These are phyloP conservation scores for Halophytophthora batemanensis DNA, from an alignment of 352 stramenopile genomes.

Conservation along the genomic window DNA sequence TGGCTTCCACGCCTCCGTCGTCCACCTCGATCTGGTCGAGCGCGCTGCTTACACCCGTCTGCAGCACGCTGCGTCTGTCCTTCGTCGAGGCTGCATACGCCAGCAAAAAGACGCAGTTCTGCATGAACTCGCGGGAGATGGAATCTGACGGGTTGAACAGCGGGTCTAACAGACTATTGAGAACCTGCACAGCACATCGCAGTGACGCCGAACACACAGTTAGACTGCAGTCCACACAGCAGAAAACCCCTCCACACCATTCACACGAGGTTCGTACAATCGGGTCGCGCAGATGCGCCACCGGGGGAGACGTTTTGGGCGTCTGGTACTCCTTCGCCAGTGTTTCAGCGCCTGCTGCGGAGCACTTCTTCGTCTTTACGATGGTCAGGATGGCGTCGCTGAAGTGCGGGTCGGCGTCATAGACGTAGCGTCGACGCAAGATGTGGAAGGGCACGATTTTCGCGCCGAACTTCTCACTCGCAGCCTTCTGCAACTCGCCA, in stretches of 20 bases:
- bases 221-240: background rate
- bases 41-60: constrained; percentile 25
- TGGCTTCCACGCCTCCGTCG: constrained; percentile 49
- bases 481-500: constrained; percentile 72
- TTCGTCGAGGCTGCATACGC: constrained; percentile 75
- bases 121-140: constrained; percentile 47
- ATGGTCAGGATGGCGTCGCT: constrained; percentile 76
- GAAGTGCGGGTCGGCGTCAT: constrained; percentile 52
- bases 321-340: constrained; percentile 70
- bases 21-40: constrained; percentile 40
- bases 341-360: constrained; percentile 47
- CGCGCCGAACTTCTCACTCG: constrained; percentile 54
- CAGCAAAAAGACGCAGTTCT: constrained; percentile 70
- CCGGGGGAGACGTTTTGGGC: constrained; percentile 45
- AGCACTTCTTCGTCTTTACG: constrained; percentile 73
- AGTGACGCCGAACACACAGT: background rate
- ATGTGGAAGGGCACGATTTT: constrained; percentile 78
- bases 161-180: constrained; percentile 72
- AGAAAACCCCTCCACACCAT: background rate
- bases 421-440: constrained; percentile 58
- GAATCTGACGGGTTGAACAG: constrained; percentile 80
- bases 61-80: constrained; percentile 75
- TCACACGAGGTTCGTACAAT: constrained; percentile 36
- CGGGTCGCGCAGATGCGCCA: constrained; percentile 67
- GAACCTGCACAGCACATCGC: constrained; percentile 36